These are phyloP conservation scores for Conringia planisiliqua DNA, from an alignment of 345 rosid genomes.

Conservation along the genomic window DNA sequence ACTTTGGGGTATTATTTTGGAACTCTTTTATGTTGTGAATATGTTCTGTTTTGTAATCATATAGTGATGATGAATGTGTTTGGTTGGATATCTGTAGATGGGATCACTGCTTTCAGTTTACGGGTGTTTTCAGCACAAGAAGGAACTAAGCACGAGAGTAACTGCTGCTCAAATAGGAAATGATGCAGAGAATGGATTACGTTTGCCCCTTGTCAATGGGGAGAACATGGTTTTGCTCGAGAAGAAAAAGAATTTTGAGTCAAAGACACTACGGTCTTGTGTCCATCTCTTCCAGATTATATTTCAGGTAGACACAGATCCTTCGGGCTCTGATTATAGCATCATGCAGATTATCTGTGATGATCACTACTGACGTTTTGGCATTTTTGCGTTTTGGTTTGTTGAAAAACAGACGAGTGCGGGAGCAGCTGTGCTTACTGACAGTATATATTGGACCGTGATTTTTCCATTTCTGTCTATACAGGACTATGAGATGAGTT, in stretches of 20 bases:
- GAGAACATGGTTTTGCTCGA: constrained; percentile 22
- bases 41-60: constrained; percentile 38
- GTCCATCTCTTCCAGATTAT: constrained; percentile 52
- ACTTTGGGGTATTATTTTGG: constrained; percentile 59
- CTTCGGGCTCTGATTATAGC: neutral
- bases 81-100: constrained; percentile 45
- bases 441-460: constrained; percentile 56
- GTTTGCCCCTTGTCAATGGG: constrained; percentile 33
- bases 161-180: constrained; percentile 16
- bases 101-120: constrained; percentile 57
- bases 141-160: constrained; percentile 5
- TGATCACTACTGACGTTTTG: neutral
- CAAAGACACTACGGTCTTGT: constrained; percentile 25
- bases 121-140: constrained; percentile 48
- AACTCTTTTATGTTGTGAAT: constrained; percentile 4
- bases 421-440: constrained; percentile 68
- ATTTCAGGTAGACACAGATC: constrained; percentile 47
- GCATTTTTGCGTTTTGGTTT: neutral
- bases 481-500: constrained; percentile 44
- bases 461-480: constrained; percentile 64
- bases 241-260: constrained; percentile 16
- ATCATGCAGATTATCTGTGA: neutral
- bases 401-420: constrained; percentile 44
- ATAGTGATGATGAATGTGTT: constrained; percentile 4
- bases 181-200: constrained; percentile 49